Conservation (phyloP, 2,329 filamentous ascomycete species). For the Talaromyces albobiverticillius region DNA sequence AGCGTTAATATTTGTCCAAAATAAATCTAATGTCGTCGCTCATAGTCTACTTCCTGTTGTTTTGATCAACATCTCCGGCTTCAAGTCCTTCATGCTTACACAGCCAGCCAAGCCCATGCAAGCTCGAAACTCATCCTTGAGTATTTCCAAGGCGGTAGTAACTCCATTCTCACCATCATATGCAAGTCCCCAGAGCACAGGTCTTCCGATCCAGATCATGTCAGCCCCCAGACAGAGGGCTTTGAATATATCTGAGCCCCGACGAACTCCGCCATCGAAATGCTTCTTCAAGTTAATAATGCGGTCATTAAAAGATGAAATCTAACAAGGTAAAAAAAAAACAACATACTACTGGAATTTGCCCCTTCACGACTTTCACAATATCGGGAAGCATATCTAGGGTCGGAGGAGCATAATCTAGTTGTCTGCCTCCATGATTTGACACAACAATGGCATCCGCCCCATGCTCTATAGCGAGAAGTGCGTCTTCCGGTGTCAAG, state of each 20-base stretch:
- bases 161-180: background rate
- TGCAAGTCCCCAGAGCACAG: background rate
- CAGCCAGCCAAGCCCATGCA: background rate
- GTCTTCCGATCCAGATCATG: background rate
- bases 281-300: background rate
- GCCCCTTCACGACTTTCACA: no score
- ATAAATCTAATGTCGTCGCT: background rate
- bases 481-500: background rate
- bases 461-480: slow-evolving; percentile 17
- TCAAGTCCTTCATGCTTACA: background rate
- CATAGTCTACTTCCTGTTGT: no score
- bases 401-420: slow-evolving; percentile 24
- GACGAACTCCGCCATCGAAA: background rate
- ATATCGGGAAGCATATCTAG: no score
- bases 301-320: background rate
- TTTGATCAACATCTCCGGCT: background rate
- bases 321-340: no score
- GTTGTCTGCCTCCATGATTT: slow-evolving; percentile 46
- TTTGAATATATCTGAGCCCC: background rate
- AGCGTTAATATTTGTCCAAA: background rate
- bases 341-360: no score
- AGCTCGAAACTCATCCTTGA: background rate
- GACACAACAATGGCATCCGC: slow-evolving; percentile 27
- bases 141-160: background rate
- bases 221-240: background rate